Base-by-base conservation (phyloP, 257 asterid species). In the Scutellaria barbata region DNA sequence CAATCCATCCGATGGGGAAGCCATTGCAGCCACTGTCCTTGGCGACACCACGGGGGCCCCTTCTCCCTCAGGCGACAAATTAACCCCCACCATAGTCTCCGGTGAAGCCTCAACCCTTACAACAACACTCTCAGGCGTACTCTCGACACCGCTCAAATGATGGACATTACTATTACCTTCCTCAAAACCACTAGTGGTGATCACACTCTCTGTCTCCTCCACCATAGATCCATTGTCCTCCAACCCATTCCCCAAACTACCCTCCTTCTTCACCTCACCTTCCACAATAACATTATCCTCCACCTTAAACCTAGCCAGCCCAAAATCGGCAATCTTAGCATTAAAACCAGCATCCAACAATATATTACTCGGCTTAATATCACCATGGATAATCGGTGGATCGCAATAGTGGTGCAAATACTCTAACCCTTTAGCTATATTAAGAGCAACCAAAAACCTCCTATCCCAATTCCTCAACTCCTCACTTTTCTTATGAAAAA, bases 291-390 rank as follows among this genome's bases (percentile, higher is more conserved):
- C 74, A 68, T 71, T 81, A 75, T 84, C 96, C 51, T 89, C 97
- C 41, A 79, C 72, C 79, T 92, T 95, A 71, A 86, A 77, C 90
- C 97, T 84, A 13, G 97, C 96, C 74, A 95, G 66, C 48, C 99
- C 99, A 13, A 95, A 95, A 92, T 95, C 99, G 0, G 96, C 96
- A 70, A 95, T 92, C 79, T 86, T 95, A 1, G 98, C 95, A 47
- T 71, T 75, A 63, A 92, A 92, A 60, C 69, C 78, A 61, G 62
- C 80, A 68, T 92, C 97, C 77, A 95, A 72, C 54, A 89, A 65
- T 11, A 92, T 71, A 74, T 95, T 95, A 76, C 99, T 95, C 11
- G 99, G 96, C 81, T 95, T 95, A 57, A 95, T 86, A 76, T 95
- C 99, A 14, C 98, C 99, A 22, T 95, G 99, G 46, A 95, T 83